phyloP scores from a whole-genome alignment of 2,329 filamentous ascomycete species.

The Phaeosphaeriaceae sp. region DNA sequence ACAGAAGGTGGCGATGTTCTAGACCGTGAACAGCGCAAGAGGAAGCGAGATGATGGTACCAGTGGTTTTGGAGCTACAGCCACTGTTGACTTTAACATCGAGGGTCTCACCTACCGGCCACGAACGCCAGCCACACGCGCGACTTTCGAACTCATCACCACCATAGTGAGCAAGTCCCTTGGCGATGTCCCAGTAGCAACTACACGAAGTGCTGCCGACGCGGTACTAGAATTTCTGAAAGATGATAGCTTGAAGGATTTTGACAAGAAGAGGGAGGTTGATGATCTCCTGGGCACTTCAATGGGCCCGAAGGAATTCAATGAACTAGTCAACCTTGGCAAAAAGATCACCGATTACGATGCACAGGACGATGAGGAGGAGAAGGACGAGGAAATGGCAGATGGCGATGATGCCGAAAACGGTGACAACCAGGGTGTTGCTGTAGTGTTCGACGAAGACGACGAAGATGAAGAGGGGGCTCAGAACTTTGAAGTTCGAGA shows the following conservation, averaged over 20 bases:
- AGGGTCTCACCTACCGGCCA: conserved; percentile 90
- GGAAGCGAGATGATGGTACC: conserved; percentile 74
- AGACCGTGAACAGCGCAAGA: conserved; percentile 83
- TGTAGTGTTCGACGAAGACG: conserved; percentile 93
- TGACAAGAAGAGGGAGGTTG: conserved; percentile 97
- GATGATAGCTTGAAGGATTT: conserved; percentile 96
- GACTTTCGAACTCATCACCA: conserved; percentile 93
- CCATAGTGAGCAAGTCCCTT: conserved; percentile 83
- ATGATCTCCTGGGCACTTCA: conserved; percentile 85
- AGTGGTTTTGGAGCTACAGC: conserved; percentile 72
- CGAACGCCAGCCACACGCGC: conserved; percentile 89
- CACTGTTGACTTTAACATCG: conserved; percentile 81
- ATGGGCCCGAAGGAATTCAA: conserved; percentile 93
- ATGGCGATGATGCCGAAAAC: conserved; percentile 67
- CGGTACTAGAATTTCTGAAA: conserved; percentile 87
- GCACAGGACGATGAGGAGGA: conserved; percentile 90
- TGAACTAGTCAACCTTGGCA: conserved; percentile 91
- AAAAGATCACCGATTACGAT: conserved; percentile 99
- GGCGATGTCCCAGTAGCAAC: conserved; percentile 93
- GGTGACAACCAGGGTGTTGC: conserved; percentile 96
- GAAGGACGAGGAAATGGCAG: conserved; percentile 70
- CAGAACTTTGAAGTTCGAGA: conserved; percentile 88
- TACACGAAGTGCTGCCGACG: conserved; percentile 91
- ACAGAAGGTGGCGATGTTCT: conserved; percentile 84
- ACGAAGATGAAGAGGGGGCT: conserved; percentile 76